Evolutionary conservation across 305 asterid species (phyloP), one percentile per base, ranked within the genome.

Genomic region (Fraxinus baroniana): DNA sequence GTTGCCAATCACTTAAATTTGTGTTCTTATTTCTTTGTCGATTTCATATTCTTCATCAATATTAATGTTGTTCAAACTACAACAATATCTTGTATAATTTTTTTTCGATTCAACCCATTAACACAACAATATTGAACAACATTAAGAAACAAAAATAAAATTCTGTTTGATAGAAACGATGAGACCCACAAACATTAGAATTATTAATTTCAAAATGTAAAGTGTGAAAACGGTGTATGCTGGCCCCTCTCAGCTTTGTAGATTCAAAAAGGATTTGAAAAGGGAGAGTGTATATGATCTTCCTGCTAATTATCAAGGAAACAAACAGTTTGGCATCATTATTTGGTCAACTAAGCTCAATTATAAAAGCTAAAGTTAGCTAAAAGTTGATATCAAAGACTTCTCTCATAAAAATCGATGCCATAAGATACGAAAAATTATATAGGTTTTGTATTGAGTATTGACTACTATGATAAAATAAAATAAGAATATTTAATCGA

Each of bases 101-200:
- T 13, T 52, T 3, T 52, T 52, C 8, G n/a, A 86, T 85, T 87
- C 86, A 37, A 36, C 83, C 2, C 39, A 77, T 49, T 49, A 49
- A 49, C 18, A 52, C 18, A 5, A 52, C 62, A 52, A 52, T 17
- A 46, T 13, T 13, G 18, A 13, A 46, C 6, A 46, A 46, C 3
- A 52, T 52, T 52, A n/a, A 81, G 22, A 39, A 22, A 28, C 36
- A 41, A 41, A 35, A 36, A 41, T 79, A 66, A 2, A 17, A 28
- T 46, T 15, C n/a, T 82, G 82, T 83, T 71, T 44, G 81, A 86
- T 81, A 15, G 78, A 83, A 74, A 17, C 9, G 9, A 39, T 7
- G 18, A 10, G 17, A 64, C 10, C 73, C 33, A 41, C 18, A 18
- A 18, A 75, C n/a, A 22, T 41, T 17, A 20, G 18, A 37, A 41